Percentiles rank a stretch among this genome's conserved stretches.
phyloP scores from a whole-genome alignment of 2,329 filamentous ascomycete species.

The Graphilbum ipis-grandicollis region DNA sequence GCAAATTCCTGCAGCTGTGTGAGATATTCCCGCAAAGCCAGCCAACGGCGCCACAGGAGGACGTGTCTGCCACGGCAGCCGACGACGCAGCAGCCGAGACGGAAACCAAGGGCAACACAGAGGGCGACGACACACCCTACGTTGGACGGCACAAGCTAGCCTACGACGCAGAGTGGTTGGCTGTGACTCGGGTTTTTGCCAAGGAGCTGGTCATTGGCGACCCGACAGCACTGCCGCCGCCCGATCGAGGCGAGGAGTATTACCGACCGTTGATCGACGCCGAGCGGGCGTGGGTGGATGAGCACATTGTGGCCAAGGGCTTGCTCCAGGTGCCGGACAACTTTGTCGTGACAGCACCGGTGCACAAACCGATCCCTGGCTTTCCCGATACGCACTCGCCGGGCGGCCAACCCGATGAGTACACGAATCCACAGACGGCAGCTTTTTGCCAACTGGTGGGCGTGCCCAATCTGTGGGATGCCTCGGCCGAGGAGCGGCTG shows the following conservation, averaged over 20 bases:
- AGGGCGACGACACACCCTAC: not conserved
- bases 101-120: not conserved
- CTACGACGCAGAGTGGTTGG: slow-evolving; percentile 92
- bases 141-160: slow-evolving; percentile 36
- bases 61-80: slow-evolving; percentile 7
- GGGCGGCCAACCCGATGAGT: slow-evolving; percentile 55
- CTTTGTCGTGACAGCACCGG: slow-evolving; percentile 60
- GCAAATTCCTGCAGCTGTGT: slow-evolving; percentile 68
- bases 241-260: slow-evolving; percentile 47
- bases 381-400: slow-evolving; percentile 26
- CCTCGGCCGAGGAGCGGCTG: slow-evolving; percentile 51
- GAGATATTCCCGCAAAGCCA: slow-evolving; percentile 30
- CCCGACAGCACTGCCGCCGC: slow-evolving; percentile 26
- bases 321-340: slow-evolving; percentile 59
- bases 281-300: slow-evolving; percentile 64
- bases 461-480: slow-evolving; percentile 59
- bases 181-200: slow-evolving; percentile 74
- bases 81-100: not conserved
- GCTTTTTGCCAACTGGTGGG: slow-evolving; percentile 63
- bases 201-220: slow-evolving; percentile 46
- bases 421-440: slow-evolving; percentile 75
- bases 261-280: slow-evolving; percentile 52
- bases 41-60: slow-evolving; percentile 8
- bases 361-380: slow-evolving; percentile 31
- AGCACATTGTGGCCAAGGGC: slow-evolving; percentile 46